phyloP scores from a whole-genome alignment of 2,329 filamentous ascomycete genomes.

The Cladobotryum protrusum region DNA sequence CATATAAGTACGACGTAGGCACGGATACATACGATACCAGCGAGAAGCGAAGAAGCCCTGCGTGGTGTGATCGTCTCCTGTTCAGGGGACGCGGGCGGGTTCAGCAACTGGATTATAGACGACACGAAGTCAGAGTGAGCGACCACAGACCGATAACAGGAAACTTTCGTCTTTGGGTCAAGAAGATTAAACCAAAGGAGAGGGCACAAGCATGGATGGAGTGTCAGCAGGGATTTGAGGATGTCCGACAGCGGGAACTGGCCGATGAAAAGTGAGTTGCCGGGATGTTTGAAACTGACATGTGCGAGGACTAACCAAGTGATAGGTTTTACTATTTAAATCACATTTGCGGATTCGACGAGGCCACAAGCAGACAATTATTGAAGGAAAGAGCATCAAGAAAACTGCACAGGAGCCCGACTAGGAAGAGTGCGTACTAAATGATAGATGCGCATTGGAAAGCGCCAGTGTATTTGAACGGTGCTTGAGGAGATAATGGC shows the following conservation, averaged over 20 bases:
- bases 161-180: conserved; percentile 74
- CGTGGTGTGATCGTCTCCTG: conserved; percentile 94
- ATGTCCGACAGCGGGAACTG: conserved; percentile 61
- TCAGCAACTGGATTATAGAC: conserved; percentile 77
- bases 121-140: conserved; percentile 85
- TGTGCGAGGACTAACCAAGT: conserved; percentile 21
- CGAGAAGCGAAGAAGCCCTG: conserved; percentile 89
- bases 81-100: conserved; percentile 76
- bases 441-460: not conserved
- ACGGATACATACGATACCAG: conserved; percentile 90
- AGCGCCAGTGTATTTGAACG: too few relatives aligned
- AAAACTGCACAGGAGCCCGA: conserved; percentile 22
- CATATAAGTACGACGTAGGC: conserved; percentile 97
- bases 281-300: too few relatives aligned
- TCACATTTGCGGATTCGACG: conserved; percentile 48
- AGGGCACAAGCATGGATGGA: conserved; percentile 63
- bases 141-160: conserved; percentile 93
- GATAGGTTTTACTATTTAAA: conserved; percentile 45
- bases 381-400: conserved; percentile 35
- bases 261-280: conserved; percentile 69
- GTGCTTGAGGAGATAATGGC: too few relatives aligned
- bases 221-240: conserved; percentile 68
- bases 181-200: conserved; percentile 66
- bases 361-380: conserved; percentile 41
- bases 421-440: conserved; percentile 14